Evolutionary conservation across 2,329 filamentous ascomycete species (phyloP).

Genomic region (Colletotrichum navitas): DNA sequence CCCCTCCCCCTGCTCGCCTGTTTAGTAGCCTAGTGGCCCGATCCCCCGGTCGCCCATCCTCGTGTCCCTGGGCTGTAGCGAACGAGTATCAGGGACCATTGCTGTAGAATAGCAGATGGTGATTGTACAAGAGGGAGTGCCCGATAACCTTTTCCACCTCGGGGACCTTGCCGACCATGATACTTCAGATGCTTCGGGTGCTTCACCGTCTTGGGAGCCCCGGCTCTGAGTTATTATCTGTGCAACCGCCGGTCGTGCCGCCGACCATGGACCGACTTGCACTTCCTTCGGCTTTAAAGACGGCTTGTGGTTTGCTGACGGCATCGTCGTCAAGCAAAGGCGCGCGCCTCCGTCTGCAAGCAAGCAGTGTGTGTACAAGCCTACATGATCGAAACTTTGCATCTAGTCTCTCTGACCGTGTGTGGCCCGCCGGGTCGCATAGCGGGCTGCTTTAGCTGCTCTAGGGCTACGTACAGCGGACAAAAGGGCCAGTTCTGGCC

Average conservation of each 20-base stretch:
- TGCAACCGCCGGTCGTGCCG: conserved; percentile 33
- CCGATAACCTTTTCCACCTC: background rate
- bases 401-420: conserved; percentile 32
- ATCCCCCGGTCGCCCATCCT: background rate
- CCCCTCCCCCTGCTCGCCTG: conserved; percentile 43
- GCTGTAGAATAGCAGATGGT: background rate
- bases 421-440: conserved; percentile 40
- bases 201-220: background rate
- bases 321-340: conserved; percentile 41
- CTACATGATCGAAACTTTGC: conserved; percentile 39
- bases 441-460: conserved; percentile 38
- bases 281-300: conserved; percentile 27
- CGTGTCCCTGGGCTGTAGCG: background rate
- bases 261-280: conserved; percentile 21
- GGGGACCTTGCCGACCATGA: background rate
- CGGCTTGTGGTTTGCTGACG: conserved; percentile 24
- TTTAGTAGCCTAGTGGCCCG: conserved; percentile 43
- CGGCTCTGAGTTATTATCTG: conserved; percentile 4
- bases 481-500: conserved; percentile 43
- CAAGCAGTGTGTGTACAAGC: conserved; percentile 21
- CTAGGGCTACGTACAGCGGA: conserved; percentile 26
- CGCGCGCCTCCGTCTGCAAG: conserved; percentile 37
- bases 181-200: background rate
- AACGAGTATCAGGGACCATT: conserved; percentile 2
- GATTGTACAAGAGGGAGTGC: background rate